Conservation (phyloP, 805 yeast species). For the Yarrowia sp. region DNA sequence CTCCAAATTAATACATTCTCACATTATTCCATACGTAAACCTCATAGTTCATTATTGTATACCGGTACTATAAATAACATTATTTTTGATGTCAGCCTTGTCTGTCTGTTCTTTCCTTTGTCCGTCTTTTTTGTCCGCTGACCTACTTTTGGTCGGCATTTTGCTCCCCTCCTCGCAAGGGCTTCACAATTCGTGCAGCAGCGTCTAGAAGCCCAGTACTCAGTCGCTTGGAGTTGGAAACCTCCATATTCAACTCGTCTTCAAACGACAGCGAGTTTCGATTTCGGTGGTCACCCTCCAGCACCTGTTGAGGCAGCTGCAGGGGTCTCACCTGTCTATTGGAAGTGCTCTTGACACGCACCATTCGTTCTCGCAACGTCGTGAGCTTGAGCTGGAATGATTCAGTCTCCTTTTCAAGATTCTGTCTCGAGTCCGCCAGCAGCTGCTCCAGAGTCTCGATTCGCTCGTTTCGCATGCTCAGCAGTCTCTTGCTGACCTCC, state of each 20-base stretch:
- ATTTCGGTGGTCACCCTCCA: background rate
- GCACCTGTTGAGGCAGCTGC: slow-evolving; percentile 30
- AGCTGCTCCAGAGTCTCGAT: slow-evolving; percentile 59
- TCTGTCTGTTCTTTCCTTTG: background rate
- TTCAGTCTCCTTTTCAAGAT: slow-evolving; percentile 25
- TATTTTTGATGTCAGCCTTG: background rate
- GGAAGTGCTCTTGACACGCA: slow-evolving; percentile 22
- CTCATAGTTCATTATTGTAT: background rate
- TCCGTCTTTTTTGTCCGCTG: background rate
- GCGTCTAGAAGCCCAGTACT: slow-evolving; percentile 14
- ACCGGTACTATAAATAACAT: slow-evolving; percentile 22
- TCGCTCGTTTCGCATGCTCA: slow-evolving; percentile 63
- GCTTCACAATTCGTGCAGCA: slow-evolving; percentile 28
- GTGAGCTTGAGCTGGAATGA: slow-evolving; percentile 31
- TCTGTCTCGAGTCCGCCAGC: slow-evolving; percentile 19
- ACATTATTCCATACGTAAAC: background rate
- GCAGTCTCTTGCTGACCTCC: slow-evolving; percentile 60
- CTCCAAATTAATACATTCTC: background rate
- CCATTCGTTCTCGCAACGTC: slow-evolving; percentile 13
- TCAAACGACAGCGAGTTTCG: slow-evolving; percentile 20
- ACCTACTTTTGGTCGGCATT: background rate
- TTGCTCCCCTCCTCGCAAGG: slow-evolving; percentile 25
- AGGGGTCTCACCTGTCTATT: slow-evolving; percentile 17
- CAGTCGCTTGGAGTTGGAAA: slow-evolving; percentile 21
- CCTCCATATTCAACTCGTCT: slow-evolving; percentile 31